phyloP scores from a whole-genome alignment of 208 protist genomes.

The Acanthamoeba culbertsoni region DNA sequence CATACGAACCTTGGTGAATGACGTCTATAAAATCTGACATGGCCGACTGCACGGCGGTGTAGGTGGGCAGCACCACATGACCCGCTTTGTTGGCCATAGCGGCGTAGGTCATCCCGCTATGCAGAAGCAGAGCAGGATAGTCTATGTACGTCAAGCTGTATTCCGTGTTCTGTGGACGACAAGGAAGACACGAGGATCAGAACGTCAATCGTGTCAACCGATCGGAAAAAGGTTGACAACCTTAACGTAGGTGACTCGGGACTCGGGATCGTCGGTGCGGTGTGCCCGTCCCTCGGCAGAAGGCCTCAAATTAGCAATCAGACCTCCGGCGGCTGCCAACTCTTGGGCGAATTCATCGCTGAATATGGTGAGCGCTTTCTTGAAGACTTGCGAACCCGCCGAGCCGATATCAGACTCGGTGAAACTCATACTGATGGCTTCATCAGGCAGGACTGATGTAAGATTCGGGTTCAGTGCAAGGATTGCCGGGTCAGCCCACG shows the following conservation, averaged over 20 bases:
- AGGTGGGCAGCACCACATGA: background rate
- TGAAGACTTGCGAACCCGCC: constrained; percentile 7
- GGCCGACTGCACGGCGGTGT: background rate
- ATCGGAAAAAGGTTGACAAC: background rate
- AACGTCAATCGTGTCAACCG: background rate
- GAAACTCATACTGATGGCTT: background rate
- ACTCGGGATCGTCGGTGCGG: background rate
- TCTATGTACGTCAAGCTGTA: background rate
- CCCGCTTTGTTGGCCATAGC: constrained; percentile 17
- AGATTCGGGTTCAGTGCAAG: background rate
- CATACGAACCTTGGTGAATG: background rate
- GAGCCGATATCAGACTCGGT: background rate
- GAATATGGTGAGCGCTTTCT: background rate
- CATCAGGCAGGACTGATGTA: background rate
- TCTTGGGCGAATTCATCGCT: background rate
- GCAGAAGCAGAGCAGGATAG: background rate
- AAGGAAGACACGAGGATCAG: background rate
- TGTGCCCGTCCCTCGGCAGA: background rate
- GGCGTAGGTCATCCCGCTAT: background rate
- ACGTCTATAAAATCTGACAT: background rate
- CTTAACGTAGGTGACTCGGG: background rate
- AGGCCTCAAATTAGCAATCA: background rate
- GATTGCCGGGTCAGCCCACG: constrained; percentile 14
- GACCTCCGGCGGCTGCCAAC: background rate
- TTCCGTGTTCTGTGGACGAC: background rate